These are phyloP conservation scores for Aspergillus versicolor DNA, from an alignment of 2,329 filamentous ascomycete genomes.

Conservation along the genomic window DNA sequence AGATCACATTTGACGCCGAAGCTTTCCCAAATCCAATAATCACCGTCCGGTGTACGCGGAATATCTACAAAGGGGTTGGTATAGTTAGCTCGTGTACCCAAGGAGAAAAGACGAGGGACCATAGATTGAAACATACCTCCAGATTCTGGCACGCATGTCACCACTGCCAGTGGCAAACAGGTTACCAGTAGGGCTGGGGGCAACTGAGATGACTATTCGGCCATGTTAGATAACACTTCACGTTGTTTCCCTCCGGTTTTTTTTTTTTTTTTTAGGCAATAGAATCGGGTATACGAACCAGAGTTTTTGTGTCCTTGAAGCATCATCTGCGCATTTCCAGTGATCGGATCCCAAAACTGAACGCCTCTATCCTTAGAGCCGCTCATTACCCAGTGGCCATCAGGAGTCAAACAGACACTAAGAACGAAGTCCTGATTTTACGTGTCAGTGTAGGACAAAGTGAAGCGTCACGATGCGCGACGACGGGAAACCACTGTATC, in stretches of 20 bases:
- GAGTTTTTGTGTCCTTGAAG: slow-evolving; percentile 98
- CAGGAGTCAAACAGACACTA: slow-evolving; percentile 89
- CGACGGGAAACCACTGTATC: slow-evolving; percentile 25
- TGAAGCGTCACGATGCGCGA: not conserved
- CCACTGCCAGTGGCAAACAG: slow-evolving; percentile 96
- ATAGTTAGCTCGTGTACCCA: slow-evolving; percentile 11
- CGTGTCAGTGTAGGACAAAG: not conserved
- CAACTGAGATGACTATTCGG: slow-evolving; percentile 81
- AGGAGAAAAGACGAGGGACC: not conserved
- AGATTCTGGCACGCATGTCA: slow-evolving; percentile 96
- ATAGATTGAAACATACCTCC: slow-evolving; percentile 62
- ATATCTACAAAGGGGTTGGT: slow-evolving; percentile 28
- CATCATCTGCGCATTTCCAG: slow-evolving; percentile 94
- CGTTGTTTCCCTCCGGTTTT: not conserved
- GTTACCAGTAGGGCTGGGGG: slow-evolving; percentile 81
- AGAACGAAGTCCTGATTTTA: slow-evolving; percentile 81
- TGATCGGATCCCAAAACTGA: slow-evolving; percentile 97
- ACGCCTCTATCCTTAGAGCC: slow-evolving; percentile 97
- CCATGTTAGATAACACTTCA: slow-evolving; percentile 16
- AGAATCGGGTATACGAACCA: slow-evolving; percentile 45
- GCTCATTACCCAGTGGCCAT: slow-evolving; percentile 93
- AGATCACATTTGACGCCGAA: slow-evolving; percentile 34
- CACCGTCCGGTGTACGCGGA: slow-evolving; percentile 40
- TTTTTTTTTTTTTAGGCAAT: not conserved
- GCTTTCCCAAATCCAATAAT: slow-evolving; percentile 29